Evolutionary conservation across 2,329 filamentous ascomycete genomes (phyloP).

Genomic region (Ascomycota sp.): DNA sequence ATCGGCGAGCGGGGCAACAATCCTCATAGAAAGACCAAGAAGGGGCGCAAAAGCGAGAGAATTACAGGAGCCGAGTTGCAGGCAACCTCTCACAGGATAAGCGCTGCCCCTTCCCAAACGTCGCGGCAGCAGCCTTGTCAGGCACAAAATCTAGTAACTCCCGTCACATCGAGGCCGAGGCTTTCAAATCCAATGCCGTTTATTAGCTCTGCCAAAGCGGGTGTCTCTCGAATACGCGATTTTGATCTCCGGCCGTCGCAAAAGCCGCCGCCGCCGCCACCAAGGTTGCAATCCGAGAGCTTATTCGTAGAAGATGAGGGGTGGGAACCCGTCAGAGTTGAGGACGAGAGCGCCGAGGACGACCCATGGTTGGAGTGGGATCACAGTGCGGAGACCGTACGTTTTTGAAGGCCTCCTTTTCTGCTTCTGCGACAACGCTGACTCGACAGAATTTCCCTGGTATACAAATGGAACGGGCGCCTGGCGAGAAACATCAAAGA

Average conservation of each 20-base stretch:
- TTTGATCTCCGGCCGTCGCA: conserved; percentile 32
- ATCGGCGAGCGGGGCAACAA: conserved; percentile 42
- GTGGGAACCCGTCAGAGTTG: conserved; percentile 48
- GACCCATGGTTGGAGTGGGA: conserved; percentile 57
- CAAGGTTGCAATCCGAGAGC: conserved; percentile 43
- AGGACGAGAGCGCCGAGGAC: conserved; percentile 42
- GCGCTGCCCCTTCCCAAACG: conserved; percentile 16
- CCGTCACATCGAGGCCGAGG: conserved; percentile 8
- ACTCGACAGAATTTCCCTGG: conserved; percentile 22
- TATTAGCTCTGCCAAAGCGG: conserved; percentile 13
- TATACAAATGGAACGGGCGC: conserved; percentile 21
- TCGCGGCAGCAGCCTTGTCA: conserved; percentile 6
- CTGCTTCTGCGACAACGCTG: conserved; percentile 5
- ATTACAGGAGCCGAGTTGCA: conserved; percentile 22
- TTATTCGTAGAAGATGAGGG: conserved; percentile 59
- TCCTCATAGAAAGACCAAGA: conserved; percentile 26
- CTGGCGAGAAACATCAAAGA: conserved; percentile 7
- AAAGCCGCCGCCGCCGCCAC: conserved; percentile 30
- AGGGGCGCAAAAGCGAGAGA: conserved; percentile 18
- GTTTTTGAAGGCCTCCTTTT: conserved; percentile 7
- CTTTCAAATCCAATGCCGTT: conserved; percentile 13
- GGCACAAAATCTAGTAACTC: conserved; percentile 3
- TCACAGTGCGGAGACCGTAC: conserved; percentile 41
- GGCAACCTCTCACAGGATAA: conserved; percentile 23
- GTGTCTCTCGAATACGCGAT: conserved; percentile 14